A percentile compares a stretch with the other conserved stretches of the same genome.
Evolutionary conservation across 352 stramenopile genomes (phyloP).

Genomic region (Pythium insidiosum): DNA sequence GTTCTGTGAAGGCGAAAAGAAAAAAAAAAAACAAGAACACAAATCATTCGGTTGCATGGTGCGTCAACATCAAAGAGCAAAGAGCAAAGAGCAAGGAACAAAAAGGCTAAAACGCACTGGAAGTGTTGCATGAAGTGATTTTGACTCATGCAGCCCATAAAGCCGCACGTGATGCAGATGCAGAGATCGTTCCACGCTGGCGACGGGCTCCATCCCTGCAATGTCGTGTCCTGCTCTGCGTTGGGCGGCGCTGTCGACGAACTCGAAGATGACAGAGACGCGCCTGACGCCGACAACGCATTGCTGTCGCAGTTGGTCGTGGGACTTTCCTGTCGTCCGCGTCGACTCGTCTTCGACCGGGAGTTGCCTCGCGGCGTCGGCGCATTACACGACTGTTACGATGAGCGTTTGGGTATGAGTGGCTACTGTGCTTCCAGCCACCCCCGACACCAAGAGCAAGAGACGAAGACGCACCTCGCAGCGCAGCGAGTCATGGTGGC

Average conservation of each 20-base stretch:
- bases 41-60: too few species aligned
- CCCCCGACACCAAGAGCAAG: neutral
- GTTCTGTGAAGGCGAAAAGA: too few species aligned
- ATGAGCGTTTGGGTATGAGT: too few species aligned
- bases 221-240: neutral
- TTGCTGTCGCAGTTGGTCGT: slow-evolving; percentile 1
- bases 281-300: neutral
- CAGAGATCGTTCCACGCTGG: slow-evolving; percentile 28
- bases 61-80: too few species aligned
- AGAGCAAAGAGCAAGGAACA: too few species aligned
- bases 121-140: slow-evolving; percentile 49
- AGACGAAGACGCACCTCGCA: slow-evolving; percentile 26
- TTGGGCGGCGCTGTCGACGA: neutral
- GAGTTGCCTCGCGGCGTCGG: slow-evolving; percentile 12
- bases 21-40: too few species aligned
- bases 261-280: neutral
- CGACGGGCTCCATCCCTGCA: slow-evolving; percentile 26
- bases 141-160: slow-evolving; percentile 41
- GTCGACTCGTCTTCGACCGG: slow-evolving; percentile 3
- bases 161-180: slow-evolving; percentile 52
- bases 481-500: slow-evolving; percentile 26
- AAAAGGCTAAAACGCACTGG: slow-evolving; percentile 17
- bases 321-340: slow-evolving; percentile 3
- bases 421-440: too few species aligned
- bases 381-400: slow-evolving; percentile 13